Conservation (phyloP, 1,139 yeast species). For the Blastobotrys illinoisensis region DNA sequence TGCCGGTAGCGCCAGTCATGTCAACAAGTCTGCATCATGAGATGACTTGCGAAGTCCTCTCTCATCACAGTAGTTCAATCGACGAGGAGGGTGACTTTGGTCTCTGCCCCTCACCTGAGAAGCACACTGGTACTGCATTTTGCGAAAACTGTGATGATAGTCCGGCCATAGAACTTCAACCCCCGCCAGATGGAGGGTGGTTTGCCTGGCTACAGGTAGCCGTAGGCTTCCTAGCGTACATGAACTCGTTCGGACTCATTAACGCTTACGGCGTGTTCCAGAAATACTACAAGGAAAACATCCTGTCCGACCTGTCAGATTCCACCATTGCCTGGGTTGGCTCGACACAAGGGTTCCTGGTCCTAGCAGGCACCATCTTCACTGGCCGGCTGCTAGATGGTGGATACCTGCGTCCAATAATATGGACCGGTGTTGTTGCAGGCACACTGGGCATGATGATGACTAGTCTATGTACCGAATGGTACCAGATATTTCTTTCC, state of each 20-base stretch:
- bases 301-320: conserved; percentile 37
- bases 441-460: conserved; percentile 45
- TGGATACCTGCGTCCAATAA: conserved; percentile 22
- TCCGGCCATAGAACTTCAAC: conserved; percentile 3
- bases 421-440: conserved; percentile 41
- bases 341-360: conserved; percentile 28
- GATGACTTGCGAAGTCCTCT: neutral
- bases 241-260: conserved; percentile 53
- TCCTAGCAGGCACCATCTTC: conserved; percentile 52
- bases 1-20: neutral
- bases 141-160: neutral
- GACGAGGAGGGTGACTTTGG: neutral
- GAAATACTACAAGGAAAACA: conserved; percentile 47
- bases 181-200: conserved; percentile 31
- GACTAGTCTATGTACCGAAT: conserved; percentile 45
- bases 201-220: conserved; percentile 31
- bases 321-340: conserved; percentile 28
- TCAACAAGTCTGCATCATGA: neutral
- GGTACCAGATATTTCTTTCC: conserved; percentile 48
- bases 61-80: neutral
- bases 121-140: neutral
- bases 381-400: conserved; percentile 36
- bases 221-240: conserved; percentile 43
- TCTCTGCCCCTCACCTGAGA: neutral
- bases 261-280: conserved; percentile 60